A percentile compares a stretch with the other conserved stretches of the same genome.
These are phyloP conservation scores for Curvularia verruculosa DNA, from an alignment of 2,329 filamentous ascomycete species.

Conservation along the genomic window DNA sequence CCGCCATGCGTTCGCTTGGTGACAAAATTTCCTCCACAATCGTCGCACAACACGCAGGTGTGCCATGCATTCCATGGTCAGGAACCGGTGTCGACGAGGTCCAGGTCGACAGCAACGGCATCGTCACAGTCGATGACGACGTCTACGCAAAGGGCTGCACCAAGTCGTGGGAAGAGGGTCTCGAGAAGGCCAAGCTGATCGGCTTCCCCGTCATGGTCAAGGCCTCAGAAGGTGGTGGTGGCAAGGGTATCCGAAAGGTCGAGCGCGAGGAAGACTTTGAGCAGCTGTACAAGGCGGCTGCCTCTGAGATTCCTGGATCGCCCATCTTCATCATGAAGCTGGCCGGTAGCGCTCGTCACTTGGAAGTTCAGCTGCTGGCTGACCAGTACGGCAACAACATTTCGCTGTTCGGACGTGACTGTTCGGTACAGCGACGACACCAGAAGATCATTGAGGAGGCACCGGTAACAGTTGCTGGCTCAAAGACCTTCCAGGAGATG, in stretches of 20 bases:
- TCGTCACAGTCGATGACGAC: conserved; percentile 88
- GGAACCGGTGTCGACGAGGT: conserved; percentile 89
- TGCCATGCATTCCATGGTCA: conserved; percentile 99
- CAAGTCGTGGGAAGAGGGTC: conserved; percentile 84
- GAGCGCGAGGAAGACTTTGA: conserved; percentile 83
- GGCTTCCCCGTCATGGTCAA: conserved; percentile 99
- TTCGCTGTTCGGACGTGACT: conserved; percentile 97
- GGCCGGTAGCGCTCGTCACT: conserved; percentile 91
- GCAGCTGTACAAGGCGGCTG: conserved; percentile 89
- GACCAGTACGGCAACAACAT: conserved; percentile 99
- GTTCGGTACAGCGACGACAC: conserved; percentile 95
- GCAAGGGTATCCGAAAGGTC: conserved; percentile 98
- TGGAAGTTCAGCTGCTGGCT: conserved; percentile 95
- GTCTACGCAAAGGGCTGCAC: conserved; percentile 92
- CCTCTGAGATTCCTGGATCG: conserved; percentile 95
- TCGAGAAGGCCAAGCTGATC: conserved; percentile 84
- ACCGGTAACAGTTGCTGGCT: conserved; percentile 92
- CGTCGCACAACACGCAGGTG: conserved; percentile 93
- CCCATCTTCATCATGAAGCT: conserved; percentile 99
- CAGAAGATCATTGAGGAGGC: conserved; percentile 99
- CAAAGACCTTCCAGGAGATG: conserved; percentile 90
- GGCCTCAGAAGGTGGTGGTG: conserved; percentile 98
- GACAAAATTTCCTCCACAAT: conserved; percentile 99
- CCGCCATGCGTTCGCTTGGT: conserved; percentile 97
- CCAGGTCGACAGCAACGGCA: conserved; percentile 76